Evolutionary conservation across 139 green algal genomes (phyloP).

Genomic region (Picocystis salinarum): DNA sequence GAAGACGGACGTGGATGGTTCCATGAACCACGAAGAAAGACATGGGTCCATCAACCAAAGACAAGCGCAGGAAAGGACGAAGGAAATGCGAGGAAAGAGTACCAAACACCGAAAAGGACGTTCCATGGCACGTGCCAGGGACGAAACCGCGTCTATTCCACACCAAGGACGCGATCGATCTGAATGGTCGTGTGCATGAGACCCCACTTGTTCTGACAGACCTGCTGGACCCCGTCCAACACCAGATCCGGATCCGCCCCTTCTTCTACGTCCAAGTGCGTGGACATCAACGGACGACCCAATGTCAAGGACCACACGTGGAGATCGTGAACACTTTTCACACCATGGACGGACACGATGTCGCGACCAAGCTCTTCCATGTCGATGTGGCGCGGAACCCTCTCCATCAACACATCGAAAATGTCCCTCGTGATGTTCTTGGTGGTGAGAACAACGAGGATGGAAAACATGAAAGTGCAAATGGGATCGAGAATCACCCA

Average conservation of each 20-base stretch:
- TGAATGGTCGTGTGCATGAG: not conserved
- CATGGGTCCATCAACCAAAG: too few species aligned
- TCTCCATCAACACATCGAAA: slow-evolving; percentile 79
- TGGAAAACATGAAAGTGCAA: slow-evolving; percentile 82
- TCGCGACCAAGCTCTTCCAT: slow-evolving; percentile 9
- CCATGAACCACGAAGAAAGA: too few species aligned
- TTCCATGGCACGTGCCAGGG: too few species aligned
- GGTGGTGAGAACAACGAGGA: slow-evolving; percentile 72
- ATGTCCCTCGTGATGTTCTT: slow-evolving; percentile 59
- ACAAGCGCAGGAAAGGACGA: too few species aligned
- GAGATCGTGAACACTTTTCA: slow-evolving; percentile 68
- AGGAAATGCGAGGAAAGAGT: too few species aligned
- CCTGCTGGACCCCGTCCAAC: not conserved
- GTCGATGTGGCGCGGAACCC: slow-evolving; percentile 40
- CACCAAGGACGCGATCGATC: too few species aligned
- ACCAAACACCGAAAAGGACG: too few species aligned
- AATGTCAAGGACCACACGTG: slow-evolving; percentile 70
- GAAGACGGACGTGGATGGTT: too few species aligned
- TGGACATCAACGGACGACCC: not conserved
- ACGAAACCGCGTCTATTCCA: too few species aligned
- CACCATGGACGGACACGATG: slow-evolving; percentile 27
- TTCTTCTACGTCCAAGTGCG: not conserved
- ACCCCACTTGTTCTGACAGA: not conserved
- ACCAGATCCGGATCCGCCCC: not conserved
- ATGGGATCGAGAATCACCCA: slow-evolving; percentile 26